These are phyloP conservation scores for Carex littledalei DNA, from an alignment of 176 grass and related monocot genomes.

Conservation along the genomic window DNA sequence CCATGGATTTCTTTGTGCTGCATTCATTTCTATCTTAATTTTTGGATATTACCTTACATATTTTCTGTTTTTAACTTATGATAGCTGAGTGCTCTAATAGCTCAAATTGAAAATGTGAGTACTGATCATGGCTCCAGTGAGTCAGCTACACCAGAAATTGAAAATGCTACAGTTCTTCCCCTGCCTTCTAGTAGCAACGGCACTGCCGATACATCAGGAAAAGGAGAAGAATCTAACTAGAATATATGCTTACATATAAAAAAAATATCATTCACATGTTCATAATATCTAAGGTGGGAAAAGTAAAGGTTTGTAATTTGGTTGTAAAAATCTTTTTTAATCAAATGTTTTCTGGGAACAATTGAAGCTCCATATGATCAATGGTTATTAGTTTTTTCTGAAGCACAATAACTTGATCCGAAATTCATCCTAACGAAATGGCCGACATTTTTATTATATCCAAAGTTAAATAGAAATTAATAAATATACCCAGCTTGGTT, in stretches of 20 bases:
- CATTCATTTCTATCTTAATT: background rate
- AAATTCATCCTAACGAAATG: no score
- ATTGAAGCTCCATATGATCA: background rate
- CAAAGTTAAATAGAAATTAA: no score
- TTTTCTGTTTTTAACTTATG: slow-evolving; percentile 5
- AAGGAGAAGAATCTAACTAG: slow-evolving; percentile 14
- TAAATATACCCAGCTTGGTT: no score
- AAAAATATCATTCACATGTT: background rate
- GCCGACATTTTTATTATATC: no score
- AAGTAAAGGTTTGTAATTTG: background rate
- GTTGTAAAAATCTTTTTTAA: background rate
- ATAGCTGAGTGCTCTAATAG: slow-evolving; percentile 65
- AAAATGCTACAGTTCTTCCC: slow-evolving; percentile 29
- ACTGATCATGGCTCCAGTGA: slow-evolving; percentile 26
- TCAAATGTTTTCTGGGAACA: background rate
- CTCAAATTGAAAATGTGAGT: slow-evolving; percentile 37
- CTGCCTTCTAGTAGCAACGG: slow-evolving; percentile 27
- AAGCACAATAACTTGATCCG: no score
- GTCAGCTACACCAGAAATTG: slow-evolving; percentile 27
- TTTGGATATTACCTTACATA: background rate
- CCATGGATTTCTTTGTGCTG: background rate
- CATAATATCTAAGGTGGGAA: background rate
- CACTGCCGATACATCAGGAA: slow-evolving; percentile 8
- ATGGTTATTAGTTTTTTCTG: background rate
- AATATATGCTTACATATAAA: background rate